Conservation (phyloP, 202 grass and related monocot genomes). For the Dendrocalamus latiflorus region DNA sequence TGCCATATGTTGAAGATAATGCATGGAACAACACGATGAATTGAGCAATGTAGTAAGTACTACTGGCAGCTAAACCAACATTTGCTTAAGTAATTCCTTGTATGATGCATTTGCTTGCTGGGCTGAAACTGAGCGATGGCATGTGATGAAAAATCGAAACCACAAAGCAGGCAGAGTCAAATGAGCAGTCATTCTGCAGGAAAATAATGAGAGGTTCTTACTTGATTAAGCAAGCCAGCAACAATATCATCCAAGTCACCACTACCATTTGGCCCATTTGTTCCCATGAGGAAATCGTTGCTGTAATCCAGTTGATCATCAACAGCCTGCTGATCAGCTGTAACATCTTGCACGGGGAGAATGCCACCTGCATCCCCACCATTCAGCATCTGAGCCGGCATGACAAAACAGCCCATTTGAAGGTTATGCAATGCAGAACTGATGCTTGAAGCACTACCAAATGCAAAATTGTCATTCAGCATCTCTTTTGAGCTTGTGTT, state of each 20-base stretch:
- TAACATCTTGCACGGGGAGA: not conserved
- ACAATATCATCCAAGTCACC: slow-evolving; percentile 8
- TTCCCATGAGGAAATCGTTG: not conserved
- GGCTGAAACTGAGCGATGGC: not conserved
- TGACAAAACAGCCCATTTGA: not conserved
- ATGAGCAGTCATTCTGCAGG: not conserved
- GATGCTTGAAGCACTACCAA: slow-evolving; percentile 23
- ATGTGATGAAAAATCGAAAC: not conserved
- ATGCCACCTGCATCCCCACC: not conserved
- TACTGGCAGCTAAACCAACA: not conserved
- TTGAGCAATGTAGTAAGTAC: not conserved
- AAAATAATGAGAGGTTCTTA: slow-evolving; percentile 17
- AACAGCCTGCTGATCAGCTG: not conserved
- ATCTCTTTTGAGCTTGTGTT: not conserved
- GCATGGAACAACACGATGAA: not conserved
- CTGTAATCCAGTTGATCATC: slow-evolving; percentile 1
- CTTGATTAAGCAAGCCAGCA: not conserved
- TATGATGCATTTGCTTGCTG: not conserved
- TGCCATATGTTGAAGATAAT: not conserved
- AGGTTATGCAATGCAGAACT: not conserved
- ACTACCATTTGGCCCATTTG: not conserved
- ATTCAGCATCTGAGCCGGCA: not conserved
- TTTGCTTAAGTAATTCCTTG: not conserved
- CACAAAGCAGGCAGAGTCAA: not conserved
- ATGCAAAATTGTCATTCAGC: not conserved